Percentiles rank a stretch among this genome's conserved stretches.
Conservation (phyloP, 495 filamentous ascomycete species). For the Penicillium verhagenii region DNA sequence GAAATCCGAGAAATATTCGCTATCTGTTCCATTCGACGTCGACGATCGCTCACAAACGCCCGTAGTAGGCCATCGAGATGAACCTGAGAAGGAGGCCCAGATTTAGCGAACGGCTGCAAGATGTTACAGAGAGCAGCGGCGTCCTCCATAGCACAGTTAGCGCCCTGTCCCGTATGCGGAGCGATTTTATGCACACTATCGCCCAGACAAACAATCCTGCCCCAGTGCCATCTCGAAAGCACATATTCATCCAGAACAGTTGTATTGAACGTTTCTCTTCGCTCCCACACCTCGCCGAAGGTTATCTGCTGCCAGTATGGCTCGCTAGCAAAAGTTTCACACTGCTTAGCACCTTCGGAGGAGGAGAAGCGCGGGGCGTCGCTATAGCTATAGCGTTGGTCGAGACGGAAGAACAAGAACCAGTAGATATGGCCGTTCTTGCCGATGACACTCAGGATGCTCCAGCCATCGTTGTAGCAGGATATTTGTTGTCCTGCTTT, state of each 20-base stretch:
- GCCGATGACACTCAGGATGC: neutral
- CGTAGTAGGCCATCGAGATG: too few species aligned
- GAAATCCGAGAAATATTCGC: too few species aligned
- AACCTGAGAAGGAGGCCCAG: too few species aligned
- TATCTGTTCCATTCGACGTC: too few species aligned
- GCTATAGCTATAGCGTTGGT: neutral
- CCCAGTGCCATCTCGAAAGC: neutral
- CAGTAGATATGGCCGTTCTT: neutral
- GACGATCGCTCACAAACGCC: too few species aligned
- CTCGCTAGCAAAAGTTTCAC: neutral
- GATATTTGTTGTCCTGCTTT: neutral
- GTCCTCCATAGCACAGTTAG: too few species aligned
- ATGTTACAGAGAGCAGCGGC: too few species aligned
- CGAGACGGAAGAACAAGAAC: neutral
- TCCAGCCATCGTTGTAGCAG: neutral
- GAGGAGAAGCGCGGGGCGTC: neutral
- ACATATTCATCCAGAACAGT: neutral
- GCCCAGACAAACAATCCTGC: neutral
- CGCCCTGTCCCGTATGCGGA: too few species aligned
- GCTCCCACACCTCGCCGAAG: neutral
- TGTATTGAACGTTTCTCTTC: neutral
- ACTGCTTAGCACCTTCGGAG: neutral
- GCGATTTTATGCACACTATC: neutral
- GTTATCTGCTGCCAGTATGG: neutral
- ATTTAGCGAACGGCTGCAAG: too few species aligned